Evolutionary conservation across 768 basidiomycete genomes (phyloP).

Genomic region (Mycena galopus): DNA sequence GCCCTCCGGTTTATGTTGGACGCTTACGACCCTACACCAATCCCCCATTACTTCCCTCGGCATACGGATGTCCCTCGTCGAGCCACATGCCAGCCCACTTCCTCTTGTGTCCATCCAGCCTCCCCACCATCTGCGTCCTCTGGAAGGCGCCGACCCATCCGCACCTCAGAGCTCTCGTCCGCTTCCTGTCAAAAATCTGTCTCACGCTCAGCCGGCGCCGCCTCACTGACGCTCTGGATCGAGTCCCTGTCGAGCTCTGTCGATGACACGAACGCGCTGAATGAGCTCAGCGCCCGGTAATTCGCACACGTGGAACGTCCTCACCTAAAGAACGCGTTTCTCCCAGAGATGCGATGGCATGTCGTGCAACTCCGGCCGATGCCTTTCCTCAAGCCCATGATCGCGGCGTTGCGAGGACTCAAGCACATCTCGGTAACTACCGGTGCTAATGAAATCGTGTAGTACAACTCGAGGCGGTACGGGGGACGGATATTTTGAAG

Average conservation of each 20-base stretch:
- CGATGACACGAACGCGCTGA: not conserved
- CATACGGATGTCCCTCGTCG: not conserved
- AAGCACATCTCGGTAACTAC: not conserved
- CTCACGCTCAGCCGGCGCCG: not conserved
- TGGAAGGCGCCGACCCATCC: not conserved
- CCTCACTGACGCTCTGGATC: not conserved
- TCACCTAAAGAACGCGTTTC: not conserved
- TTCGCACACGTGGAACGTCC: not conserved
- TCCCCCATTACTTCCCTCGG: not conserved
- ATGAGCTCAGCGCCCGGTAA: not conserved
- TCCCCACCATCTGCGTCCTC: not conserved
- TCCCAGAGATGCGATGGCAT: no score
- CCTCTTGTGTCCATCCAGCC: not conserved
- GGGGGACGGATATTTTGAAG: not conserved
- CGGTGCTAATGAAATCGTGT: not conserved
- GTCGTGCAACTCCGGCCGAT: no score
- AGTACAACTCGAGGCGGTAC: not conserved
- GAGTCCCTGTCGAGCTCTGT: not conserved
- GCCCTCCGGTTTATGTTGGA: slow-evolving; percentile 2
- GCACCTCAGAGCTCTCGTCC: not conserved
- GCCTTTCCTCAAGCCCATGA: not conserved
- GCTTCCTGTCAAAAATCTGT: not conserved
- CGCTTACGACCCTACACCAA: not conserved
- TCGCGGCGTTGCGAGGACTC: not conserved
- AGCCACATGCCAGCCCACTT: not conserved